Conservation (phyloP, 2,329 filamentous ascomycete species). For the Endothia cerciana region DNA sequence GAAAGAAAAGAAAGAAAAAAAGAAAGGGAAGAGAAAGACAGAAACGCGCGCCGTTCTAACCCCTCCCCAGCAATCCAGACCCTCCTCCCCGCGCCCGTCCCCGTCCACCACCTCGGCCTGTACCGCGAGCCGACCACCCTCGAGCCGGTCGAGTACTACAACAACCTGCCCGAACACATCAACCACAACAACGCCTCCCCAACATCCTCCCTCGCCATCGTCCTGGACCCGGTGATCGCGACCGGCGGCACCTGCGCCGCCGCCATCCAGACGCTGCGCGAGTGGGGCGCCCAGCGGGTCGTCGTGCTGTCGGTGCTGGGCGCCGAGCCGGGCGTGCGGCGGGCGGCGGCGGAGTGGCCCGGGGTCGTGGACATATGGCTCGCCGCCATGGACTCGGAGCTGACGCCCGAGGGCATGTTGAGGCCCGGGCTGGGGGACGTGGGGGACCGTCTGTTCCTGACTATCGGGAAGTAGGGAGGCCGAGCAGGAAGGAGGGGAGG, state of each 20-base stretch:
- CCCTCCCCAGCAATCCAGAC: slow-evolving; percentile 69
- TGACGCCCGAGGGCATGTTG: slow-evolving; percentile 85
- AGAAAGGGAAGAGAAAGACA: too few species aligned
- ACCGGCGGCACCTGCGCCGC: slow-evolving; percentile 89
- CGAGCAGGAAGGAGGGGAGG: too few species aligned
- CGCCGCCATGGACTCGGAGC: slow-evolving; percentile 74
- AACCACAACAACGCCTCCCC: slow-evolving; percentile 42
- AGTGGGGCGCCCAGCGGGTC: slow-evolving; percentile 88
- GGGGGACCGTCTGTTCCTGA: slow-evolving; percentile 87
- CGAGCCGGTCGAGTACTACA: slow-evolving; percentile 95
- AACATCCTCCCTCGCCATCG: slow-evolving; percentile 60
- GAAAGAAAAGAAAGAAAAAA: too few species aligned
- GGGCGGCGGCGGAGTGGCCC: slow-evolving; percentile 77
- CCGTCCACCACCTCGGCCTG: slow-evolving; percentile 91
- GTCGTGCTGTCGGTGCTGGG: slow-evolving; percentile 77
- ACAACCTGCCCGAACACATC: slow-evolving; percentile 83
- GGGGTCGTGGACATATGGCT: slow-evolving; percentile 81
- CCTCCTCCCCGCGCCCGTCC: slow-evolving; percentile 77
- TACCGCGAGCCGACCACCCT: slow-evolving; percentile 89
- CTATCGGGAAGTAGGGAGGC: slow-evolving; percentile 72
- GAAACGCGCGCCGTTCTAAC: neutral
- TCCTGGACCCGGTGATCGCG: slow-evolving; percentile 91
- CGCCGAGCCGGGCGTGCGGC: slow-evolving; percentile 69
- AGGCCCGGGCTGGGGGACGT: slow-evolving; percentile 89
- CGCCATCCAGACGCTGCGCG: slow-evolving; percentile 83